Base-by-base conservation (phyloP, 2,329 filamentous ascomycete genomes). In the Penicillium sp. region DNA sequence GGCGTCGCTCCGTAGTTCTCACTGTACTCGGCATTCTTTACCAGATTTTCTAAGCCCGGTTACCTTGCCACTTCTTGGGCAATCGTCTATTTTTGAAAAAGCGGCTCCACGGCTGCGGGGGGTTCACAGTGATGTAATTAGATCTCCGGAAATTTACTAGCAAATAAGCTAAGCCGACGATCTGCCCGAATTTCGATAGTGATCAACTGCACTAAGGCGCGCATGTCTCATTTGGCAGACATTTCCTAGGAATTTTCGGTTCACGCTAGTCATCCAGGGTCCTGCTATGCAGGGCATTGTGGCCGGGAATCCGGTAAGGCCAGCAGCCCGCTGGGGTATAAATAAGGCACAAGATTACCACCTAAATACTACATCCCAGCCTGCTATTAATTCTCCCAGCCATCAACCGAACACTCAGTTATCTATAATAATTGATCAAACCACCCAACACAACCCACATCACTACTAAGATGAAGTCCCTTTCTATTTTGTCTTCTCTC, bases 121-220 rank as follows among this genome's bases (percentile, higher is more conserved):
- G 8, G 8, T 21, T 24, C 13, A 24, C 29, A 13, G 46, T 50
- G 47, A 49, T 49, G 33, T 50, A 50, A 42, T 50, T 6, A 21
- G 27, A 27, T 37, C 27, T 21, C 5, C 24, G 10, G 8, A 29
- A 42, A 42, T 37, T 39, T 21, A 27, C 24, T 50, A 39, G 33
- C 48, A 26, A 27, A 22, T 35, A 42, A 50, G 35, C 48, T 50
- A 56, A 56, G 31, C 37, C 37, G 56, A 49, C 56, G 52, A 58
- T 58, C 56, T 33, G 52, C 45, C 37, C 56, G 37, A 52, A 52
- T 58, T 52, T 52, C 39, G 52, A 46, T 46, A 35, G 22, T 55
- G 52, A 29, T 56, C 44, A 31, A 52, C 42, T 39, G 21, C 56
- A 49, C 56, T 55, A 58, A 44, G 21, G 48, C 49, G 49, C 49